Evolutionary conservation across 2,329 filamentous ascomycete genomes (phyloP).

Genomic region (Trichoderma sp.): DNA sequence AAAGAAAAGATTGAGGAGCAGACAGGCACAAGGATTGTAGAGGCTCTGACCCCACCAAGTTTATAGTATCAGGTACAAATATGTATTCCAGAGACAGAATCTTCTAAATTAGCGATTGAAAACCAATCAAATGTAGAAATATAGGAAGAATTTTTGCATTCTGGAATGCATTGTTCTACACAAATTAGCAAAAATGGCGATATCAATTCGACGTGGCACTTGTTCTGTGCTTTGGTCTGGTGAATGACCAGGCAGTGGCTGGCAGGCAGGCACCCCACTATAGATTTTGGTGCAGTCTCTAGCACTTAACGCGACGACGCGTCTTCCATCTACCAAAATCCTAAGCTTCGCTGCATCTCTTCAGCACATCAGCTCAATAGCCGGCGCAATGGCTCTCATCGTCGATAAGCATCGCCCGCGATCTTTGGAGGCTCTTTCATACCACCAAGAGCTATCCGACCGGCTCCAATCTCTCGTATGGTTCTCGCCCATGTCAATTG

Average conservation of each 20-base stretch:
- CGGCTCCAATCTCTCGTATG: slow-evolving; percentile 83
- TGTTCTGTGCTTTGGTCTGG: background rate
- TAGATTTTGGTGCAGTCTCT: background rate
- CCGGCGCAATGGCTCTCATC: slow-evolving; percentile 63
- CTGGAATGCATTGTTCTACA: background rate
- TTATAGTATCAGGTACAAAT: background rate
- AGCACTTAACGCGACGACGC: slow-evolving; percentile 48
- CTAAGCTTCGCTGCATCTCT: background rate
- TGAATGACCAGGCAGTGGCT: background rate
- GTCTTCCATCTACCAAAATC: slow-evolving; percentile 33
- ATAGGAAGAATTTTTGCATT: background rate
- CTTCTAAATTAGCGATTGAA: background rate
- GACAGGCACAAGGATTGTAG: background rate
- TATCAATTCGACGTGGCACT: background rate
- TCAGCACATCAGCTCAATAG: slow-evolving; percentile 20
- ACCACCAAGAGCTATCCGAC: slow-evolving; percentile 86
- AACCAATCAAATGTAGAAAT: background rate
- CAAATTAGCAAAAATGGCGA: background rate
- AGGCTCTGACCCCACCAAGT: background rate
- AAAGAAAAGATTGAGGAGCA: background rate
- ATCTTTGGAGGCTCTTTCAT: slow-evolving; percentile 77
- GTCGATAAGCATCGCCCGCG: slow-evolving; percentile 75
- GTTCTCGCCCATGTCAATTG: background rate
- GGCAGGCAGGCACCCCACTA: slow-evolving; percentile 19
- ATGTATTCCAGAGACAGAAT: background rate